Percentiles rank a stretch among this genome's conserved stretches.
These are phyloP conservation scores for Gonapodya sp. DNA, from an alignment of 192 early-diverging fungal species.

Conservation along the genomic window DNA sequence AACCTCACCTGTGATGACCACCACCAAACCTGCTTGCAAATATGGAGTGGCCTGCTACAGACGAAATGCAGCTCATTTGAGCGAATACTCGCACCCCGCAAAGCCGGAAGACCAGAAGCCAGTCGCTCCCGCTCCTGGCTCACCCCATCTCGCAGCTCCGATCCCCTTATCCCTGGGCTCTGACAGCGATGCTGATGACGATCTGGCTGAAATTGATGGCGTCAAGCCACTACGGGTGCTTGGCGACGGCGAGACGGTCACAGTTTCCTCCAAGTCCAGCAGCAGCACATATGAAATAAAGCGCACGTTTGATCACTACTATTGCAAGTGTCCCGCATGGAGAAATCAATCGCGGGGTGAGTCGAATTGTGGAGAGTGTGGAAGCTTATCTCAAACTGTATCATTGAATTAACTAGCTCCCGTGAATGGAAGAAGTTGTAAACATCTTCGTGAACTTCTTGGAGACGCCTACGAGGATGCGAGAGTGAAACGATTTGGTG, in stretches of 20 bases:
- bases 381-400: no score
- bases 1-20: no score
- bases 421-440: background rate
- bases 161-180: background rate
- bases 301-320: background rate
- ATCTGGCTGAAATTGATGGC: background rate
- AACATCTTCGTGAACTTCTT: background rate
- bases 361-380: no score
- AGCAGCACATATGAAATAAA: background rate
- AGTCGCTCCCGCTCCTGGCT: background rate
- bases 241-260: background rate
- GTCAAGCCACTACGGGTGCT: background rate
- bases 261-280: background rate
- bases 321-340: background rate
- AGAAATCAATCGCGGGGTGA: background rate
- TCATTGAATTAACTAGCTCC: background rate
- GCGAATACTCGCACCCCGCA: background rate
- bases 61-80: background rate
- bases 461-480: constrained; percentile 2
- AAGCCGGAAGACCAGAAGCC: no score
- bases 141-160: background rate
- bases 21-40: background rate
- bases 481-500: background rate
- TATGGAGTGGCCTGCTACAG: background rate
- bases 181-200: background rate